phyloP scores from a whole-genome alignment of 441 rosid species.

The Brassica hybrid region DNA sequence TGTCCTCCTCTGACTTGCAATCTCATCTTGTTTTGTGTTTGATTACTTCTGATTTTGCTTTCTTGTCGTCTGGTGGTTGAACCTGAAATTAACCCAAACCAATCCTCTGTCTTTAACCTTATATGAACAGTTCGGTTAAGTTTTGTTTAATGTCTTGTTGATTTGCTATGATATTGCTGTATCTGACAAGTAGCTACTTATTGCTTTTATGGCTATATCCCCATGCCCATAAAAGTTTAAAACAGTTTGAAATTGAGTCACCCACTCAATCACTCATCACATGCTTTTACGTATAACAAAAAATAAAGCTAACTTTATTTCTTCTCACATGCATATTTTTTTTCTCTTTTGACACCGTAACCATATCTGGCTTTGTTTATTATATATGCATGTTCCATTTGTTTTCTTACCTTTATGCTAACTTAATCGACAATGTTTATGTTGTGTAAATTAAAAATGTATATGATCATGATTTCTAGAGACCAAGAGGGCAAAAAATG shows the following conservation, averaged over 20 bases:
- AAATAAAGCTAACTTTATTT: constrained; percentile 33
- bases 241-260: constrained; percentile 22
- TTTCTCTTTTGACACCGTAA: constrained; percentile 37
- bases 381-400: constrained; percentile 13
- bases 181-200: constrained; percentile 6
- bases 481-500: too few species aligned
- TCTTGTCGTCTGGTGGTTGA: constrained; percentile 6
- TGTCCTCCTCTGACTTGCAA: constrained; percentile 10
- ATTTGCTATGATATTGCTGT: background rate
- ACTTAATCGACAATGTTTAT: background rate
- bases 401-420: background rate
- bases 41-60: constrained; percentile 2
- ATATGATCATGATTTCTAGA: too few species aligned
- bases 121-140: background rate
- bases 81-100: background rate
- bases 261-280: constrained; percentile 27
- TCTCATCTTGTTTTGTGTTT: constrained; percentile 14
- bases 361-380: constrained; percentile 12
- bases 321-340: constrained; percentile 34
- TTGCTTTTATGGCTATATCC: constrained; percentile 8
- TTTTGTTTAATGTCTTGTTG: background rate
- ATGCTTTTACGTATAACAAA: constrained; percentile 32
- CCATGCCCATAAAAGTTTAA: constrained; percentile 21
- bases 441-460: background rate
- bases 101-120: background rate